A percentile compares a stretch with the other conserved stretches of the same genome.
phyloP scores from a whole-genome alignment of 352 stramenopile species.

The Blastocystis sp. region DNA sequence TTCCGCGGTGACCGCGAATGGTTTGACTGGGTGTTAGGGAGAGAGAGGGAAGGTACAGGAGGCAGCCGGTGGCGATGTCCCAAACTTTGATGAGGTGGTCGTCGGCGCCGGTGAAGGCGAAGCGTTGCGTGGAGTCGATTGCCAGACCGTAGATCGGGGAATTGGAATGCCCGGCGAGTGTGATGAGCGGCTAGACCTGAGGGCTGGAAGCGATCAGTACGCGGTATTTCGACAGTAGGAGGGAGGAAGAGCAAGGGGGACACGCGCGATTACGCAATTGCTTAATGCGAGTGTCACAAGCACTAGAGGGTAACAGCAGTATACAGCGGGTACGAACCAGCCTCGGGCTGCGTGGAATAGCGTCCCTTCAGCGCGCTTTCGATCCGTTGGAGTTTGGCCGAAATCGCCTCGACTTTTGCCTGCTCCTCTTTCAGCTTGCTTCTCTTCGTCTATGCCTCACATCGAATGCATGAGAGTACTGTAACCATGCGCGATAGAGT shows the following conservation, averaged over 20 bases:
- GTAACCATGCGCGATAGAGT: neutral
- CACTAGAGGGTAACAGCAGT: neutral
- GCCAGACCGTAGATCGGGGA: conserved; percentile 85
- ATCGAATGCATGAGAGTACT: neutral
- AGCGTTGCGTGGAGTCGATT: conserved; percentile 89
- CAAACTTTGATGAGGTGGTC: conserved; percentile 95
- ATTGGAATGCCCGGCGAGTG: conserved; percentile 32
- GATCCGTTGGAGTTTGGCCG: conserved; percentile 8
- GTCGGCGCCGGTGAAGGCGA: conserved; percentile 92
- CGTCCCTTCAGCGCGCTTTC: conserved; percentile 3
- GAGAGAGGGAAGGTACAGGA: neutral
- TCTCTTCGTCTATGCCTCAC: neutral
- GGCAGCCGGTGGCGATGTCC: conserved; percentile 77
- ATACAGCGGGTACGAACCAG: neutral
- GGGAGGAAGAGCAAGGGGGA: neutral
- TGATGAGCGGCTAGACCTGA: conserved; percentile 2
- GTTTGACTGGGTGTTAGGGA: conserved; percentile 4
- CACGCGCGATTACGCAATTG: neutral
- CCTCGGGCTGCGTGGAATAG: neutral
- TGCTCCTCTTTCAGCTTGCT: neutral
- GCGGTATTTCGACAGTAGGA: neutral
- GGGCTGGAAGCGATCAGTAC: neutral
- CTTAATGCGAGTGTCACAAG: neutral
- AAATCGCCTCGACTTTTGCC: neutral
- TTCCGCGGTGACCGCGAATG: conserved; percentile 44